These are phyloP conservation scores for Fomitopsis serialis DNA, from an alignment of 768 basidiomycete species.

Conservation along the genomic window DNA sequence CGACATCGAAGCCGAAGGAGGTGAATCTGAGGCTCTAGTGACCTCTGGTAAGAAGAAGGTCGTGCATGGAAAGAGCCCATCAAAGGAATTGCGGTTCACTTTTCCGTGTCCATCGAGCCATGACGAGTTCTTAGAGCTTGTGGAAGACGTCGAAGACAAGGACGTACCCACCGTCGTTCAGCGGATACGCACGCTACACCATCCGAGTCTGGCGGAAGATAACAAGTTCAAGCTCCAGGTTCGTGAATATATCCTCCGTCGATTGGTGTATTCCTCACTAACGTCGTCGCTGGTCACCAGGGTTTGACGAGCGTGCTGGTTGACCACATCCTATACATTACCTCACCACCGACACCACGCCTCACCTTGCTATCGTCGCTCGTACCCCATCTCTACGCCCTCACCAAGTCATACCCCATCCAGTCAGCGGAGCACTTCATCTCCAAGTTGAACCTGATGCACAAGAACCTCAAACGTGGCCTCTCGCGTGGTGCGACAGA, in stretches of 20 bases:
- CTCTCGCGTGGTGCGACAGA: slow-evolving; percentile 63
- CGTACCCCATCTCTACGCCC: slow-evolving; percentile 71
- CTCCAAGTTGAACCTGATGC: slow-evolving; percentile 81
- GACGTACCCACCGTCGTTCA: slow-evolving; percentile 80
- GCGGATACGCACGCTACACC: slow-evolving; percentile 85
- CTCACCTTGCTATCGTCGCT: slow-evolving; percentile 59
- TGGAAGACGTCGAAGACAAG: slow-evolving; percentile 59
- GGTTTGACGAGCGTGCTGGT: slow-evolving; percentile 71
- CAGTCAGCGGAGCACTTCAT: slow-evolving; percentile 75
- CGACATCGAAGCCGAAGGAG: slow-evolving; percentile 37
- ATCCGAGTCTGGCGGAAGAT: slow-evolving; percentile 85
- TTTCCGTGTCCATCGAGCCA: slow-evolving; percentile 86
- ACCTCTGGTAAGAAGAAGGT: slow-evolving; percentile 26
- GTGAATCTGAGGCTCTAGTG: slow-evolving; percentile 35
- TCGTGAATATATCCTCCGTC: slow-evolving; percentile 15
- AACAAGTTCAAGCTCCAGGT: slow-evolving; percentile 95
- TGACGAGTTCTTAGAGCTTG: slow-evolving; percentile 83
- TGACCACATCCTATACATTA: slow-evolving; percentile 80
- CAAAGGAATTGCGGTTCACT: slow-evolving; percentile 81
- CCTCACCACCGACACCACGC: slow-evolving; percentile 56
- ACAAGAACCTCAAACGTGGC: slow-evolving; percentile 74
- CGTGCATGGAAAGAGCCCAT: slow-evolving; percentile 20
- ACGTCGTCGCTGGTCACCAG: slow-evolving; percentile 32
- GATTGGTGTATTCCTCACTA: not conserved
- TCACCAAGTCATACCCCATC: slow-evolving; percentile 78